phyloP scores from a whole-genome alignment of 2,329 filamentous ascomycete genomes.

The Aaosphaeria pasadenensis region DNA sequence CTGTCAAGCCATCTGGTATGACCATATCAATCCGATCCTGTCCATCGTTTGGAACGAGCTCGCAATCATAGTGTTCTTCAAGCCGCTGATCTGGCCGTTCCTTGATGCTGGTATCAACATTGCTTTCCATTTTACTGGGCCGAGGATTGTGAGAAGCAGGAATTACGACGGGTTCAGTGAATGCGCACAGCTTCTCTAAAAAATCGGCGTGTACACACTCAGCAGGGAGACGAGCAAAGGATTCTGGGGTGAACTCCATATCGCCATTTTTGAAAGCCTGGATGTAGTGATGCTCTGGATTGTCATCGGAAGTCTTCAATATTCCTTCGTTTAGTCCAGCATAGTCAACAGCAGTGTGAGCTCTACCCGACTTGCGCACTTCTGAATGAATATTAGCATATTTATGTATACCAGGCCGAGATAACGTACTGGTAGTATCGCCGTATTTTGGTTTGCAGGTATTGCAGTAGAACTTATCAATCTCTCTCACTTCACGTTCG shows the following conservation, averaged over 20 bases:
- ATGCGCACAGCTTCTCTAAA: conserved; percentile 61
- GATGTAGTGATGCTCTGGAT: conserved; percentile 66
- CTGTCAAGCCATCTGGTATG: conserved; percentile 62
- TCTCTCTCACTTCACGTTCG: conserved; percentile 60
- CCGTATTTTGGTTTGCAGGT: conserved; percentile 59
- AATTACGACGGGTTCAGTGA: conserved; percentile 65
- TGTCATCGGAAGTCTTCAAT: conserved; percentile 62
- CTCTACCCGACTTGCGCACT: conserved; percentile 64
- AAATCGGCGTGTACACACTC: conserved; percentile 62
- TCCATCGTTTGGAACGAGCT: conserved; percentile 54
- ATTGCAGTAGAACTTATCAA: conserved; percentile 66
- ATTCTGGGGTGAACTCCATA: conserved; percentile 59
- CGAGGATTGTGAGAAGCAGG: conserved; percentile 60
- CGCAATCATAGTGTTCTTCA: conserved; percentile 45
- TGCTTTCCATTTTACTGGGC: conserved; percentile 28
- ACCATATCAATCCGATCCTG: conserved; percentile 68
- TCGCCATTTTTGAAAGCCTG: conserved; percentile 64
- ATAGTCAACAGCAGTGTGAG: conserved; percentile 66
- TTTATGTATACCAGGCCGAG: conserved; percentile 10
- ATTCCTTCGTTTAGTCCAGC: conserved; percentile 65
- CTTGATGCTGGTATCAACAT: background rate
- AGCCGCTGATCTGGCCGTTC: conserved; percentile 6
- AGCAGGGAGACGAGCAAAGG: conserved; percentile 61
- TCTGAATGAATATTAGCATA: conserved; percentile 32
- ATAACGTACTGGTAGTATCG: conserved; percentile 55